A percentile compares a stretch with the other conserved stretches of the same genome.
These are phyloP conservation scores for Populus alba DNA, from an alignment of 345 rosid genomes.

Conservation along the genomic window DNA sequence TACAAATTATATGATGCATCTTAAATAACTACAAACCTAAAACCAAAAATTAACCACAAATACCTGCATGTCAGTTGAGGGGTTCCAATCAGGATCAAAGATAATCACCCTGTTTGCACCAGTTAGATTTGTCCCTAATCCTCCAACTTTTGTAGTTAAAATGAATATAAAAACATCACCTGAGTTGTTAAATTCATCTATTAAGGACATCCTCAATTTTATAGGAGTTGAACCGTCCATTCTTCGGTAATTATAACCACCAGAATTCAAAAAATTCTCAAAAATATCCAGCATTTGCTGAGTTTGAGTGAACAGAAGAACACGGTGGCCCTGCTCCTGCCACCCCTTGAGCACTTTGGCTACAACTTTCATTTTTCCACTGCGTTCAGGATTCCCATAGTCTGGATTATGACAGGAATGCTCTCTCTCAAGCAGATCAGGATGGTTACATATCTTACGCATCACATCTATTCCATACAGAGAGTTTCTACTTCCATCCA, in stretches of 20 bases:
- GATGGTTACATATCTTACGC: conserved; percentile 99
- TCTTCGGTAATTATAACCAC: conserved; percentile 73
- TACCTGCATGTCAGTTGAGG: conserved; percentile 97
- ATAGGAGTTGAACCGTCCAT: conserved; percentile 94
- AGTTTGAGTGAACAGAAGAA: conserved; percentile 88
- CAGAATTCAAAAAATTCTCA: conserved; percentile 65
- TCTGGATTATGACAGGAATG: conserved; percentile 72
- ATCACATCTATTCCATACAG: conserved; percentile 95
- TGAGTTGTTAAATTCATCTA: conserved; percentile 84
- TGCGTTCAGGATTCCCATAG: conserved; percentile 87
- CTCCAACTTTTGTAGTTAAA: conserved; percentile 94
- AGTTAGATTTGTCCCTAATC: conserved; percentile 92
- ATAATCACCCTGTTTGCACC: conserved; percentile 96
- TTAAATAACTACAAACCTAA: conserved; percentile 4
- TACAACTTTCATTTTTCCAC: conserved; percentile 92
- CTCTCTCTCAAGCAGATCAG: conserved; percentile 94
- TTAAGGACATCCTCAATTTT: conserved; percentile 93
- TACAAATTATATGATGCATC: background rate
- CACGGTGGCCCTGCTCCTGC: conserved; percentile 89
- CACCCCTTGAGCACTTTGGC: conserved; percentile 82
- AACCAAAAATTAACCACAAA: background rate
- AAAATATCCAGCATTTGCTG: conserved; percentile 98
- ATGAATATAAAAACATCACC: conserved; percentile 71
- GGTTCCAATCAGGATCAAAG: conserved; percentile 99
- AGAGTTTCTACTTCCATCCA: conserved; percentile 76